A percentile compares a stretch with the other conserved stretches of the same genome.
Evolutionary conservation across 2,329 filamentous ascomycete species (phyloP).

Genomic region (Tolypocladium nubicola): DNA sequence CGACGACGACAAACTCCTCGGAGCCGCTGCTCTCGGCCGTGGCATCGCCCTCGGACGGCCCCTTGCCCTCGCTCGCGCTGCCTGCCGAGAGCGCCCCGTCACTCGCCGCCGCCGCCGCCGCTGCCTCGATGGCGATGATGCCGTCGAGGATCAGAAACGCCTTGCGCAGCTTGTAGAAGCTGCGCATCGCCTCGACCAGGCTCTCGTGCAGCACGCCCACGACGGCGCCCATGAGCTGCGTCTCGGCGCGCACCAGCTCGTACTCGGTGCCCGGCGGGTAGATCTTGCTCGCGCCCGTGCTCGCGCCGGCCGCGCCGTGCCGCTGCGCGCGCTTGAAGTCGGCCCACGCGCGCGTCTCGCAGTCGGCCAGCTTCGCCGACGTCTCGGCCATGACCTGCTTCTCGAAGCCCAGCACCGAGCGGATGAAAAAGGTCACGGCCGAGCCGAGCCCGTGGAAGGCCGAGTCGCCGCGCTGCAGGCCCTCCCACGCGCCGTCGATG

Average conservation of each 20-base stretch:
- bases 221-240: slow-evolving; percentile 82
- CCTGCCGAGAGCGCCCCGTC: not conserved
- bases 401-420: slow-evolving; percentile 81
- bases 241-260: slow-evolving; percentile 70
- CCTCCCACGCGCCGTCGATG: slow-evolving; percentile 69
- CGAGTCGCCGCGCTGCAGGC: slow-evolving; percentile 61
- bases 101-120: slow-evolving; percentile 28
- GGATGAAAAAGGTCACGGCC: slow-evolving; percentile 74
- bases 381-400: slow-evolving; percentile 85
- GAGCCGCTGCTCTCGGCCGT: slow-evolving; percentile 8
- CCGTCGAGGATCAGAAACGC: slow-evolving; percentile 74
- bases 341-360: slow-evolving; percentile 65
- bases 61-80: slow-evolving; percentile 7
- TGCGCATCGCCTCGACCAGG: slow-evolving; percentile 79
- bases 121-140: slow-evolving; percentile 65
- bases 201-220: slow-evolving; percentile 87
- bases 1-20: slow-evolving; percentile 41
- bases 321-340: slow-evolving; percentile 68
- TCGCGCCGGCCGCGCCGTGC: slow-evolving; percentile 29
- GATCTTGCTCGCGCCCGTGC: slow-evolving; percentile 33
- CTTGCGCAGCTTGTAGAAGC: slow-evolving; percentile 87
- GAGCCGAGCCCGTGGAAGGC: slow-evolving; percentile 82
- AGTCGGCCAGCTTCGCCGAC: slow-evolving; percentile 57
- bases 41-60: too few relatives aligned
- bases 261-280: slow-evolving; percentile 84